These are phyloP conservation scores for Syzygium grande DNA, from an alignment of 345 rosid genomes.

Conservation along the genomic window DNA sequence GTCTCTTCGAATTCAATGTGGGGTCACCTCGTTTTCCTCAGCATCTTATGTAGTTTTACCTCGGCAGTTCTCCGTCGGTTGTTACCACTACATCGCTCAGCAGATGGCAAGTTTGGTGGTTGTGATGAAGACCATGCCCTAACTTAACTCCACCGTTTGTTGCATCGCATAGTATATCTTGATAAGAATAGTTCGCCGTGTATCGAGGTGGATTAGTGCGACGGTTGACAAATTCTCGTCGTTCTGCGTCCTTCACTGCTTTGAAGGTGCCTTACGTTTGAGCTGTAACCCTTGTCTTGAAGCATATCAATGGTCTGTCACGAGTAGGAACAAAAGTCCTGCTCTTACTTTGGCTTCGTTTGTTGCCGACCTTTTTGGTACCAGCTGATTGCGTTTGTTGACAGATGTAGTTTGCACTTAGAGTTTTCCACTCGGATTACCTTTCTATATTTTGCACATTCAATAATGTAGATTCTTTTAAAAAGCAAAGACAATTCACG, in stretches of 20 bases:
- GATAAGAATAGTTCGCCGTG: not conserved
- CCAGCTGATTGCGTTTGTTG: not conserved
- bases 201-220: not conserved
- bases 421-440: not conserved
- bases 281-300: not conserved
- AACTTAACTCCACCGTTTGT: not conserved
- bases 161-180: not conserved
- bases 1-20: not conserved
- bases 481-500: not conserved
- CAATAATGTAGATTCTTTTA: not conserved
- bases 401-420: not conserved
- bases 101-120: not conserved
- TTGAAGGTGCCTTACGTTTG: not conserved
- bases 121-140: not conserved
- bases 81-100: not conserved
- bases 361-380: not conserved
- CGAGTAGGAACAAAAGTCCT: not conserved
- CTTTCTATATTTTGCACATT: not conserved
- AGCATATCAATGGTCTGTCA: too few relatives aligned
- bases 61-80: not conserved
- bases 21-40: not conserved
- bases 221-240: not conserved
- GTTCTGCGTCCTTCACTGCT: accelerated
- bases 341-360: not conserved
- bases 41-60: not conserved